These are phyloP conservation scores for Abortiporus biennis DNA, from an alignment of 1,284 basidiomycete genomes.

Conservation along the genomic window DNA sequence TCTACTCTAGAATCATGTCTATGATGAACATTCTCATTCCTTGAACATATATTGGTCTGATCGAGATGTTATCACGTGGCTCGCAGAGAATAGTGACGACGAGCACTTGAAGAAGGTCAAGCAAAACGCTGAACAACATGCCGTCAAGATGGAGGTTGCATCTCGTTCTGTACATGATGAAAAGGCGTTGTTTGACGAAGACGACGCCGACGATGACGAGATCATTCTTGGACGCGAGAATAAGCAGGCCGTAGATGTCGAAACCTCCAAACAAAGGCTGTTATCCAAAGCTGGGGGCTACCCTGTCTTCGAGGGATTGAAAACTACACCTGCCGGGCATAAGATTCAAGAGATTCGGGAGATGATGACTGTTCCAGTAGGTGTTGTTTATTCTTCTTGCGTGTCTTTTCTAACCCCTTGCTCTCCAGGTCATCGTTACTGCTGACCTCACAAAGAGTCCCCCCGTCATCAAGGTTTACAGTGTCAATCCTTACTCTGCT, in stretches of 20 bases:
- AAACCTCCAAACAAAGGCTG: slow-evolving; percentile 70
- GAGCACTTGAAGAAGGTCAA: slow-evolving; percentile 91
- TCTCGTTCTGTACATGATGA: slow-evolving; percentile 80
- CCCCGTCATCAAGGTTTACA: slow-evolving; percentile 90
- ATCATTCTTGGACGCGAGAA: slow-evolving; percentile 69
- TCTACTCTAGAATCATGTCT: slow-evolving; percentile 73
- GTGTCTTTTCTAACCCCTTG: slow-evolving; percentile 1
- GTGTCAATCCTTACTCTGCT: slow-evolving; percentile 76
- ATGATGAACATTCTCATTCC: slow-evolving; percentile 87
- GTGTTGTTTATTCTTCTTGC: too few species aligned
- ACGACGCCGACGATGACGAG: slow-evolving; percentile 72
- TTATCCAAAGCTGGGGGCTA: slow-evolving; percentile 68
- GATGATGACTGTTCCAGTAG: slow-evolving; percentile 83
- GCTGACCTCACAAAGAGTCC: slow-evolving; percentile 92
- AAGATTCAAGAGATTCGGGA: slow-evolving; percentile 91
- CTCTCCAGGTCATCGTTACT: slow-evolving; percentile 77
- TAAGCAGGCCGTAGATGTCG: slow-evolving; percentile 35
- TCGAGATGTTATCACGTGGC: slow-evolving; percentile 89
- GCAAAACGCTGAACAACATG: slow-evolving; percentile 79
- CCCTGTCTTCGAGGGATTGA: slow-evolving; percentile 78
- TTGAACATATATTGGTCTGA: slow-evolving; percentile 91
- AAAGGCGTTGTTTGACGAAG: slow-evolving; percentile 84
- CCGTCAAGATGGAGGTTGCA: slow-evolving; percentile 81
- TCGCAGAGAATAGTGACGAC: slow-evolving; percentile 92
- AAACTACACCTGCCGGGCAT: slow-evolving; percentile 68